Conservation (phyloP, 805 yeast genomes). For the Zygoascus ofunaensis region DNA sequence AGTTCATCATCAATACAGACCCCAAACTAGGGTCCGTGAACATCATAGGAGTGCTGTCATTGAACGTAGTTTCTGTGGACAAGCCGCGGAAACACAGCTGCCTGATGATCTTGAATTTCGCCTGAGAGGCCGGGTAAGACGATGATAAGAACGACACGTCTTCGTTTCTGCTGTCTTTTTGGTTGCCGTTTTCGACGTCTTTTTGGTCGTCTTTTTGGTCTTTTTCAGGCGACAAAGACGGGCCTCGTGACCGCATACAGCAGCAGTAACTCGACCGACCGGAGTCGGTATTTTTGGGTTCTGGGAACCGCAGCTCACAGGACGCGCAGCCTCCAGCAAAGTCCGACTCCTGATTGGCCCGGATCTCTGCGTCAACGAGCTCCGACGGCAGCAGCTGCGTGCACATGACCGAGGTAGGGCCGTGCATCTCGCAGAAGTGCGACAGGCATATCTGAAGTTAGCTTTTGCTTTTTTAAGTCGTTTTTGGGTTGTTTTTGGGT, state of each 20-base stretch:
- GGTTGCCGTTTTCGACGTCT: neutral
- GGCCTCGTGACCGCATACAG: neutral
- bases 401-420: slow-evolving; percentile 24
- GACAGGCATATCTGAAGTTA: slow-evolving; percentile 20
- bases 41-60: slow-evolving; percentile 20
- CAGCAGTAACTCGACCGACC: neutral
- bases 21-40: slow-evolving; percentile 20
- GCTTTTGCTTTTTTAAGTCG: too few relatives aligned
- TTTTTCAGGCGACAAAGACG: neutral
- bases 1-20: slow-evolving; percentile 17
- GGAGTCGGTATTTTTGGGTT: neutral
- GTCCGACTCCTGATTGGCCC: slow-evolving; percentile 3
- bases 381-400: slow-evolving; percentile 19
- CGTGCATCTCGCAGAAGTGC: slow-evolving; percentile 27
- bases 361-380: slow-evolving; percentile 10
- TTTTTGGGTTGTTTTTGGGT: neutral
- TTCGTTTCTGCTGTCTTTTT: too few relatives aligned
- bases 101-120: slow-evolving; percentile 20
- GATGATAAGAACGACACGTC: slow-evolving; percentile 15
- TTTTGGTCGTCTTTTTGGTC: too few relatives aligned
- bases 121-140: slow-evolving; percentile 21
- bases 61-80: slow-evolving; percentile 20
- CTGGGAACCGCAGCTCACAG: slow-evolving; percentile 18
- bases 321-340: slow-evolving; percentile 14
- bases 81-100: slow-evolving; percentile 21